These are phyloP conservation scores for Plantago major DNA, from an alignment of 257 asterid species.

Conservation along the genomic window DNA sequence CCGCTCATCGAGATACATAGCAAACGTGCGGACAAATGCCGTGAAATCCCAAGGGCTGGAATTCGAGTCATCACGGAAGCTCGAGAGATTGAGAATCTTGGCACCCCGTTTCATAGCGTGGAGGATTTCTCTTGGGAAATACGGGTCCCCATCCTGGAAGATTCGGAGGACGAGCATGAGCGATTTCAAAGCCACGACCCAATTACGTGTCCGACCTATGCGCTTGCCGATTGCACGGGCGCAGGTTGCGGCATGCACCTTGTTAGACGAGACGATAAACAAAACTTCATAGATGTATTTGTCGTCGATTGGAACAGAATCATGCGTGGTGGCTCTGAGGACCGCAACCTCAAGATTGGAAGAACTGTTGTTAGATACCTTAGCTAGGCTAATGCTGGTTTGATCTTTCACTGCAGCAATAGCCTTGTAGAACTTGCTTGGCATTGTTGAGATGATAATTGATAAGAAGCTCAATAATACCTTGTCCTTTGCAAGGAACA, in stretches of 20 bases:
- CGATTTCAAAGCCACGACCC: constrained; percentile 72
- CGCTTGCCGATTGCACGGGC: constrained; percentile 77
- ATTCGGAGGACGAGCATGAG: constrained; percentile 69
- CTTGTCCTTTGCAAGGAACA: constrained; percentile 15
- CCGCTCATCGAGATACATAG: constrained; percentile 81
- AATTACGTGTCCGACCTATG: constrained; percentile 66
- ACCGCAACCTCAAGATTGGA: constrained; percentile 69
- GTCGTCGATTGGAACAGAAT: constrained; percentile 52
- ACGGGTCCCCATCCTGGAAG: constrained; percentile 81
- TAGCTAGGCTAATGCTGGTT: constrained; percentile 82
- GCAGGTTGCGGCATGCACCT: constrained; percentile 62
- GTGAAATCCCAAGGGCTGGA: constrained; percentile 83
- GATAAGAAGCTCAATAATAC: constrained; percentile 20
- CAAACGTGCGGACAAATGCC: constrained; percentile 63
- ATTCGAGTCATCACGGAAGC: constrained; percentile 67
- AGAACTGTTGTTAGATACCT: constrained; percentile 53
- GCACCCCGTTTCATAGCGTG: constrained; percentile 80
- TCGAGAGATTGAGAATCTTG: constrained; percentile 62
- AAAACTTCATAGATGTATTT: constrained; percentile 47
- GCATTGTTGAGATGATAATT: constrained; percentile 32
- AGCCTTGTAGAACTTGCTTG: constrained; percentile 76
- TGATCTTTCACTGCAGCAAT: constrained; percentile 81
- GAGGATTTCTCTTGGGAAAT: constrained; percentile 79
- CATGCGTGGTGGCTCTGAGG: constrained; percentile 78
- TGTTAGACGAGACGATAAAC: constrained; percentile 59